Conservation (phyloP, 495 filamentous ascomycete species). For the Penicillium lagena region DNA sequence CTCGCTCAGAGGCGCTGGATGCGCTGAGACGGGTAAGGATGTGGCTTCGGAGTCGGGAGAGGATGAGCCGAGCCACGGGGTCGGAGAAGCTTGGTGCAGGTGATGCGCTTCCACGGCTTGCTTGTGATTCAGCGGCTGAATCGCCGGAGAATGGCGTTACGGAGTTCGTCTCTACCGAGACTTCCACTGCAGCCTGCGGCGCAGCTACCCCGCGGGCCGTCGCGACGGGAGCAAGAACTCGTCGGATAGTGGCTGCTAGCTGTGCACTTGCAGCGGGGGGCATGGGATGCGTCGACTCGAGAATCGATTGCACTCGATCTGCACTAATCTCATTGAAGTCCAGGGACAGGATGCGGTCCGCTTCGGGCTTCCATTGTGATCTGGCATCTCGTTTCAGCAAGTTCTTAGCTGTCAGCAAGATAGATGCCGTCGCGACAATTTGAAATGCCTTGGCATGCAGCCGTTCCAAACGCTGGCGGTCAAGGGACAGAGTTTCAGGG, state of each 20-base stretch:
- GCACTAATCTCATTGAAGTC: slow-evolving; percentile 49
- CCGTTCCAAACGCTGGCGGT: slow-evolving; percentile 60
- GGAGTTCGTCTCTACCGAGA: slow-evolving; percentile 4
- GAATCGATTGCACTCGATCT: slow-evolving; percentile 65
- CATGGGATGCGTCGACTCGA: slow-evolving; percentile 78
- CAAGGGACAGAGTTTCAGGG: slow-evolving; percentile 83
- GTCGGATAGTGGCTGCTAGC: slow-evolving; percentile 44
- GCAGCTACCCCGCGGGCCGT: slow-evolving; percentile 32
- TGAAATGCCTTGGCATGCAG: slow-evolving; percentile 64
- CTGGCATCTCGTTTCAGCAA: slow-evolving; percentile 89
- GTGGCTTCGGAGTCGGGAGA: slow-evolving; percentile 66
- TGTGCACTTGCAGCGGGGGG: slow-evolving; percentile 46
- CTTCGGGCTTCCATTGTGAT: slow-evolving; percentile 81
- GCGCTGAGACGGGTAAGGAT: slow-evolving; percentile 71
- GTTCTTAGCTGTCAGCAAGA: slow-evolving; percentile 90
- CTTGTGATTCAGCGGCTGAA: slow-evolving; percentile 6
- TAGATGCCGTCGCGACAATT: slow-evolving; percentile 72
- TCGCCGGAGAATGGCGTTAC: slow-evolving; percentile 4
- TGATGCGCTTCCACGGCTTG: neutral
- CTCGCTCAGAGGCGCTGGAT: slow-evolving; percentile 70
- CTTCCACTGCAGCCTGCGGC: slow-evolving; percentile 30
- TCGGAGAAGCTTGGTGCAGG: slow-evolving; percentile 50
- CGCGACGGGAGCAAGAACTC: slow-evolving; percentile 45
- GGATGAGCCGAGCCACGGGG: slow-evolving; percentile 75
- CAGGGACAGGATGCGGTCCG: slow-evolving; percentile 62